Conservation (phyloP, 2,329 filamentous ascomycete species). For the Aphanocladium album region DNA sequence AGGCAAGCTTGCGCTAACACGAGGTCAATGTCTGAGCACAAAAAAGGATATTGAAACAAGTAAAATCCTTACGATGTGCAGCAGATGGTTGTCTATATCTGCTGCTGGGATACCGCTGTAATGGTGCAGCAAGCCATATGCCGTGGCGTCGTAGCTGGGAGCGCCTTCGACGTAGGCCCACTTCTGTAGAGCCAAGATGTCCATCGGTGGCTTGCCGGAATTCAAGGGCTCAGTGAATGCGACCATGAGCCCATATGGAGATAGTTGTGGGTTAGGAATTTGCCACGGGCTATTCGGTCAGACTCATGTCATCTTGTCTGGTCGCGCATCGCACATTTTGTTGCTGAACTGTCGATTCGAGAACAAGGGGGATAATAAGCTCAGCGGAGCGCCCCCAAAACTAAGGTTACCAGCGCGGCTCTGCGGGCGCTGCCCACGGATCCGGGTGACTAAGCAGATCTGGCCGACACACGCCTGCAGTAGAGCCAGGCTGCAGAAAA, state of each 20-base stretch:
- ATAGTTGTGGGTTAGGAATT: background rate
- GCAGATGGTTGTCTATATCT: constrained; percentile 32
- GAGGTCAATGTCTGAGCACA: background rate
- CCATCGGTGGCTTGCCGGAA: constrained; percentile 23
- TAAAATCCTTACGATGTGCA: constrained; percentile 28
- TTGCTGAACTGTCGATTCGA: background rate
- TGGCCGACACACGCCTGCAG: background rate
- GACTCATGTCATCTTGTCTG: background rate
- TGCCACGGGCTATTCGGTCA: background rate
- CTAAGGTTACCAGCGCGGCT: background rate
- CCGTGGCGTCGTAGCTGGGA: constrained; percentile 32
- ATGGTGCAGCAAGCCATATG: constrained; percentile 30
- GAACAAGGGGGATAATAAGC: background rate
- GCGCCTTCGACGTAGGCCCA: constrained; percentile 34
- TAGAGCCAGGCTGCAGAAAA: constrained; percentile 12
- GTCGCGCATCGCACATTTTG: background rate
- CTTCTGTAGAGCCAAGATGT: constrained; percentile 29
- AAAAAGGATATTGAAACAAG: background rate
- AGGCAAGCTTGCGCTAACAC: constrained; percentile 40
- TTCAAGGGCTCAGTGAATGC: background rate
- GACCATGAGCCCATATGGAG: background rate
- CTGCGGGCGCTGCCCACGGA: background rate
- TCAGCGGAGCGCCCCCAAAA: background rate
- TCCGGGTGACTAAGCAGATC: constrained; percentile 6
- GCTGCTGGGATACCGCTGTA: constrained; percentile 34